phyloP scores from a whole-genome alignment of 139 green algal species.

The Monoraphidium neglectum region DNA sequence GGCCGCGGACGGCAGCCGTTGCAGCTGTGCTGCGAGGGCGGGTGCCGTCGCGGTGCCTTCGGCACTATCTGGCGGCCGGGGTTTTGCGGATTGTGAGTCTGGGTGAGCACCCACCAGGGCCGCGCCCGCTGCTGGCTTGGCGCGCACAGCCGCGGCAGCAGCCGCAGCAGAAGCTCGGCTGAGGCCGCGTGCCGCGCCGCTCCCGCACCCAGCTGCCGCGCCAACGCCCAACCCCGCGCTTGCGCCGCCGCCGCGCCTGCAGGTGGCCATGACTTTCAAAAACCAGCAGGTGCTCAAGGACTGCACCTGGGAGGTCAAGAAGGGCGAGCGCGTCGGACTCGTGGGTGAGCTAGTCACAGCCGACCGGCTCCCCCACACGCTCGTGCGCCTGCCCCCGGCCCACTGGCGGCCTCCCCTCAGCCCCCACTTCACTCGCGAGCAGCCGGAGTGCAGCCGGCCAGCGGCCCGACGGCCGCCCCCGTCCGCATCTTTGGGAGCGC shows the following conservation, averaged over 20 bases:
- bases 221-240: background rate
- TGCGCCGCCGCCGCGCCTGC: background rate
- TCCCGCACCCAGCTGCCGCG: background rate
- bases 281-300: constrained; percentile 90
- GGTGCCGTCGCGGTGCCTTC: no score
- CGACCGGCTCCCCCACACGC: no score
- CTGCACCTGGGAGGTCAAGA: constrained; percentile 95
- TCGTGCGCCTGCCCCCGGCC: no score
- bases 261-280: constrained; percentile 92
- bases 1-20: no score
- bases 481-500: no score
- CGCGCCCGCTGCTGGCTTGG: background rate
- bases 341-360: constrained; percentile 79
- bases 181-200: background rate
- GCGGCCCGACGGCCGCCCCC: no score
- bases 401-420: no score
- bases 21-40: no score
- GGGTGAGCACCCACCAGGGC: background rate
- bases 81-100: no score
- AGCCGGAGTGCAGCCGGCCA: no score
- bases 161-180: background rate
- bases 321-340: constrained; percentile 94
- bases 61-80: no score
- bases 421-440: no score
- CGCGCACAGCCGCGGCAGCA: background rate